Evolutionary conservation across 2,329 filamentous ascomycete species (phyloP).

Genomic region (Rhynchosporium graminicola): DNA sequence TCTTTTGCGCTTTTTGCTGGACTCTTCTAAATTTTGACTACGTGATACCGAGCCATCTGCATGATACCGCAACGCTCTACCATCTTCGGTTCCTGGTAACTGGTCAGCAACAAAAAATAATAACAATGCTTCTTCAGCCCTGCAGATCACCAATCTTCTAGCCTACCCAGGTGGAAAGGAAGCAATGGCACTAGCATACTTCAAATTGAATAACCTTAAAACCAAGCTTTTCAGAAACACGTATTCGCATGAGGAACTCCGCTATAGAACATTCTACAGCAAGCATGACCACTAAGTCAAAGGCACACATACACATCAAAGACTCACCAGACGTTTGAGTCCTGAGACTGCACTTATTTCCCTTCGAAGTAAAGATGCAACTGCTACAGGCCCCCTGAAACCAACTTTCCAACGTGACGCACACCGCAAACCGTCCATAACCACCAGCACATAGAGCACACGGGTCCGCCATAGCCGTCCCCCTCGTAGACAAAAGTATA

Average conservation of each 20-base stretch:
- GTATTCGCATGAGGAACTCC: neutral
- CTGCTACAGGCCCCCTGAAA: slow-evolving; percentile 36
- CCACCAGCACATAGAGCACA: slow-evolving; percentile 33
- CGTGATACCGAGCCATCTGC: slow-evolving; percentile 30
- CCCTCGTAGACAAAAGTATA: slow-evolving; percentile 31
- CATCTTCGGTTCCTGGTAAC: slow-evolving; percentile 29
- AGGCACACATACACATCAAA: slow-evolving; percentile 2
- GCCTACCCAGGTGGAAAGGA: neutral
- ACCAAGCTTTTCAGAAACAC: neutral
- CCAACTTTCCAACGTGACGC: slow-evolving; percentile 33
- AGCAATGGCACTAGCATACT: slow-evolving; percentile 1
- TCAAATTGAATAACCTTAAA: neutral
- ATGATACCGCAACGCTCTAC: slow-evolving; percentile 31
- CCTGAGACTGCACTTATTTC: slow-evolving; percentile 35
- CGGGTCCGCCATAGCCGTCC: slow-evolving; percentile 22
- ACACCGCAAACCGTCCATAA: slow-evolving; percentile 33
- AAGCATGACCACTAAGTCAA: neutral
- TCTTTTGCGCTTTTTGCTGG: slow-evolving; percentile 28
- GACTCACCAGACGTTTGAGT: slow-evolving; percentile 28
- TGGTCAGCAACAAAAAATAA: slow-evolving; percentile 15
- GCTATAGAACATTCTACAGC: neutral
- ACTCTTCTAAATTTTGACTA: slow-evolving; percentile 17
- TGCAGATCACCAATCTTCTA: neutral
- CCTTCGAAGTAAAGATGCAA: slow-evolving; percentile 36
- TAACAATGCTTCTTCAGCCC: neutral